Base-by-base conservation (phyloP, 1,284 basidiomycete species). In the Apiotrichum laibachii region DNA sequence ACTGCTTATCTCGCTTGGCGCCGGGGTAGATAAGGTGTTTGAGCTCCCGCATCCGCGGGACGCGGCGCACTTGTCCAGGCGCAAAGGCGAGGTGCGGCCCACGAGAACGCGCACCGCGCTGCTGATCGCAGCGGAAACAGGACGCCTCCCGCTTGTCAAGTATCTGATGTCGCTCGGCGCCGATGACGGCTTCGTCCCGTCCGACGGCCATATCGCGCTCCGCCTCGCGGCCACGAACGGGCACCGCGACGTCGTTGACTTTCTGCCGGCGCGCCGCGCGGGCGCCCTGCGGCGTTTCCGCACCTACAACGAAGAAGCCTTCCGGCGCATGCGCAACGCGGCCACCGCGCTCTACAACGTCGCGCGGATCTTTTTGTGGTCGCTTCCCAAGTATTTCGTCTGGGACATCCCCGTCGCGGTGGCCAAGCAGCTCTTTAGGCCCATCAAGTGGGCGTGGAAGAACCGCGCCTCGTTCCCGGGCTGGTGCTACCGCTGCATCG, bases 81-180 rank as follows among this genome's bases (percentile, higher is more conserved):
- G n/a, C n/a, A n/a, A n/a, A n/a, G n/a, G n/a, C n/a, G n/a, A n/a
- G n/a, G n/a, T n/a, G n/a, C n/a, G n/a, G n/a, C 26, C 26, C 26
- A 3, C 26, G 26, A 31, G 3, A 31, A 51, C 49, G 19, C 57
- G 61, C 15, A 88, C 91, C 0, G 82, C 91, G 18, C 75, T 95
- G 34, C 91, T 94, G 70, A 81, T 93, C 0, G 90, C 91, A 1
- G 85, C 85, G 18, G 90, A 92, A 69, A 80, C 89, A 70, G 92
- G 92, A 0, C 82, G 85, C 63, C 56, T 80, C 6, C 78, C 80
- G 0, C 77, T 84, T 0, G 87, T 88, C 5, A 77, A 82, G 63
- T 57, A 85, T 1, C 76, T 94, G 26, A 71, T 93, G 19, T 67
- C 77, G 18, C 79, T 80, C 48, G 90, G 89, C 1, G 90, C 87